Percentiles rank a stretch among this genome's conserved stretches.
Evolutionary conservation across 2,329 filamentous ascomycete genomes (phyloP).

Genomic region (Passalora sequoiae): DNA sequence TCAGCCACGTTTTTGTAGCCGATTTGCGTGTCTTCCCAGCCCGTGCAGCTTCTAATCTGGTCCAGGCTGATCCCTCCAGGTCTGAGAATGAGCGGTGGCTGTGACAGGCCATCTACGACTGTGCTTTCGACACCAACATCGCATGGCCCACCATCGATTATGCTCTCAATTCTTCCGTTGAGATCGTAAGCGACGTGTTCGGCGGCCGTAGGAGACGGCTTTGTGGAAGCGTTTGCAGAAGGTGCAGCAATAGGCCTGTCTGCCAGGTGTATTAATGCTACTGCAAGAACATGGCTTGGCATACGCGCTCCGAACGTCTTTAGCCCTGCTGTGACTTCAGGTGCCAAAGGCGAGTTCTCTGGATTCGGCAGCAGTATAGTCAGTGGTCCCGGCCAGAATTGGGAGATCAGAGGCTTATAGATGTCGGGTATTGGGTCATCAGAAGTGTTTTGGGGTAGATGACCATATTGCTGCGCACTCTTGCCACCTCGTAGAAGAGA

Average conservation of each 20-base stretch:
- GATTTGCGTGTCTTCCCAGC: slow-evolving; percentile 73
- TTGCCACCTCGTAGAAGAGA: slow-evolving; percentile 48
- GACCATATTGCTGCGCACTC: slow-evolving; percentile 8
- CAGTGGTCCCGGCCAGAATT: slow-evolving; percentile 91
- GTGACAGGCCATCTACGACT: slow-evolving; percentile 82
- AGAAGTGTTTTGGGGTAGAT: slow-evolving; percentile 7
- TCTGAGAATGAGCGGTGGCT: slow-evolving; percentile 74
- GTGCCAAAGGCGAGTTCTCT: slow-evolving; percentile 63
- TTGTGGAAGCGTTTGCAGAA: slow-evolving; percentile 90
- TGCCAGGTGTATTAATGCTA: slow-evolving; percentile 76
- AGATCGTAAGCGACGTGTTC: slow-evolving; percentile 85
- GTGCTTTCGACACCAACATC: slow-evolving; percentile 92
- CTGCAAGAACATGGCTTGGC: slow-evolving; percentile 77
- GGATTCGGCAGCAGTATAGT: slow-evolving; percentile 84
- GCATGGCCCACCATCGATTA: slow-evolving; percentile 83
- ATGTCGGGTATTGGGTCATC: slow-evolving; percentile 60
- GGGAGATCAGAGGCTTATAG: slow-evolving; percentile 70
- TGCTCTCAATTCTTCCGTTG: slow-evolving; percentile 72
- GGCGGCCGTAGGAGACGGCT: slow-evolving; percentile 84
- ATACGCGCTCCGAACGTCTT: slow-evolving; percentile 84
- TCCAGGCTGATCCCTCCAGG: slow-evolving; percentile 85
- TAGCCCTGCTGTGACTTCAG: slow-evolving; percentile 86
- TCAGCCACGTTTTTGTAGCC: slow-evolving; percentile 75
- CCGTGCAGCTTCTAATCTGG: slow-evolving; percentile 64
- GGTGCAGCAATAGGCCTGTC: slow-evolving; percentile 80